Conservation (phyloP, 495 filamentous ascomycete genomes). For the Tuber calosporum region DNA sequence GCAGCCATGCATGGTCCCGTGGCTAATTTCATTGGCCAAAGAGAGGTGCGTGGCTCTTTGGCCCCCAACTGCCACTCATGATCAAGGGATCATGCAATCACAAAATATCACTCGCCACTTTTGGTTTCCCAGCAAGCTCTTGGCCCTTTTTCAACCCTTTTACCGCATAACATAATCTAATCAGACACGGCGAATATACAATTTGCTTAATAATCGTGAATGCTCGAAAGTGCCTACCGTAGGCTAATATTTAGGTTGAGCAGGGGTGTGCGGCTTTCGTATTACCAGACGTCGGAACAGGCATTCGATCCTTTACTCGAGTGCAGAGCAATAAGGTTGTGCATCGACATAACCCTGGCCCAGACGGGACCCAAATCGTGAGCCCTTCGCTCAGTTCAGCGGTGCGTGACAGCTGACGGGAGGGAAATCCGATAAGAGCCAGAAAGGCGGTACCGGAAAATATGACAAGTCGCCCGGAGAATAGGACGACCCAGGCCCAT, state of each 20-base stretch:
- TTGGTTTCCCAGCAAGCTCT: neutral
- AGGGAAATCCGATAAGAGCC: neutral
- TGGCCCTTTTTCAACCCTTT: neutral
- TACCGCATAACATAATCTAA: neutral
- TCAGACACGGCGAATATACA: neutral
- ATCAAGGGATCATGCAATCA: neutral
- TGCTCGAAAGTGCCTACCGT: neutral
- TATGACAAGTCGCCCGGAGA: neutral
- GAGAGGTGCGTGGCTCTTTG: neutral
- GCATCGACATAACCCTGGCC: neutral
- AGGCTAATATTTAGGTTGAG: neutral
- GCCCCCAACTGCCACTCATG: neutral
- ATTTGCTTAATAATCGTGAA: neutral
- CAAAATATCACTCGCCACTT: neutral
- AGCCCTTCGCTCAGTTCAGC: neutral
- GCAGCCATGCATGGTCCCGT: neutral
- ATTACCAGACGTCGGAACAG: neutral
- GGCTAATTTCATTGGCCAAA: neutral
- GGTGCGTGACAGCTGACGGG: neutral
- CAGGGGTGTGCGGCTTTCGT: neutral
- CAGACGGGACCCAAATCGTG: neutral
- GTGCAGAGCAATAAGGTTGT: neutral
- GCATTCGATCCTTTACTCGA: neutral
- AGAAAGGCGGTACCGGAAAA: neutral
- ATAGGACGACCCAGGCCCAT: neutral